Conservation (phyloP, 768 basidiomycete species). For the Coprinopsis strossmayeri region DNA sequence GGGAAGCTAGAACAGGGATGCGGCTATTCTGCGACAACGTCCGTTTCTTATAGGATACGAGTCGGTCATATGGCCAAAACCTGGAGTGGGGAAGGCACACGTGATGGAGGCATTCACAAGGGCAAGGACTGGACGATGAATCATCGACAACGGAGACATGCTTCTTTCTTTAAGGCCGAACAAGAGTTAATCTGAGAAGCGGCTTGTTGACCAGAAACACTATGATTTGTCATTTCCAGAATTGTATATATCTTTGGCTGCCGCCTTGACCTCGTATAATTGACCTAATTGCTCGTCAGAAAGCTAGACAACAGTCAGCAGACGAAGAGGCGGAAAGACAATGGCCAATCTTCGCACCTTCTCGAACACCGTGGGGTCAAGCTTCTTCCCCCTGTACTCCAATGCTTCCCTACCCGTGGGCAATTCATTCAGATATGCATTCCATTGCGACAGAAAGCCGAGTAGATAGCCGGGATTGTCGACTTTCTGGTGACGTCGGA, state of each 20-base stretch:
- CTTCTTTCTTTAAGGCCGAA: too few species aligned
- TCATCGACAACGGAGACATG: too few species aligned
- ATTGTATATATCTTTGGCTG: constrained; percentile 85
- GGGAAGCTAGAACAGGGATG: too few species aligned
- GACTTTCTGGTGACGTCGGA: constrained; percentile 70
- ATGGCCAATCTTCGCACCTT: constrained; percentile 54
- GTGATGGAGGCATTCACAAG: neutral
- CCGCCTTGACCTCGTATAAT: constrained; percentile 91
- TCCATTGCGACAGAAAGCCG: constrained; percentile 95
- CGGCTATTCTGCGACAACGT: constrained; percentile 26
- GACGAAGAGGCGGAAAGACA: constrained; percentile 1
- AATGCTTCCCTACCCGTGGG: constrained; percentile 39
- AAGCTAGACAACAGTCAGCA: constrained; percentile 44
- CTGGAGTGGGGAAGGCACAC: neutral
- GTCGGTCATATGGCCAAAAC: neutral
- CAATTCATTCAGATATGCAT: constrained; percentile 76
- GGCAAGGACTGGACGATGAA: too few species aligned
- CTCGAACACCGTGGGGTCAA: constrained; percentile 69
- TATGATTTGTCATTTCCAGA: constrained; percentile 21
- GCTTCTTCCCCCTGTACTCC: constrained; percentile 53
- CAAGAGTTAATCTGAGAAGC: too few species aligned
- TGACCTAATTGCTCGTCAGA: constrained; percentile 89
- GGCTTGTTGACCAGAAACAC: neutral
- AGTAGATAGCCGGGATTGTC: constrained; percentile 89
- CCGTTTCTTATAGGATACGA: neutral